Evolutionary conservation across 2,329 filamentous ascomycete genomes (phyloP).

Genomic region (Cercospora zeae-maydis): DNA sequence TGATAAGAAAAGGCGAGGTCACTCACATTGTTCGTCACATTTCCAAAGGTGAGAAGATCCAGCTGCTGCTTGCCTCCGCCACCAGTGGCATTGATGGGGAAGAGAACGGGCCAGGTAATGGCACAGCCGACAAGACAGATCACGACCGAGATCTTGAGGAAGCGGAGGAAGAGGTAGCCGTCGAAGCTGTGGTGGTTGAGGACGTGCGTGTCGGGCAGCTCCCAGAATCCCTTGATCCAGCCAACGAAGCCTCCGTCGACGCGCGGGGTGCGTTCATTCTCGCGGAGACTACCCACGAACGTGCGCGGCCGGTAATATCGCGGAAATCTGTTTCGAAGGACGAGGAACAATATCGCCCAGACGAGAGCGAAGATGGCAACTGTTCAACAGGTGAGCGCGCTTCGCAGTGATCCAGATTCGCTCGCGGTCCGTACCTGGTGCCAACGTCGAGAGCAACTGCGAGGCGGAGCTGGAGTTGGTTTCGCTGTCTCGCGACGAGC

Average conservation of each 20-base stretch:
- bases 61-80: constrained; percentile 63
- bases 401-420: background rate
- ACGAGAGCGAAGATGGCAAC: constrained; percentile 36
- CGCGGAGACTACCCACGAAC: constrained; percentile 43
- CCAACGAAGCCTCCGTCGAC: constrained; percentile 35
- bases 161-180: constrained; percentile 85
- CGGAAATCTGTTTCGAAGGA: constrained; percentile 43
- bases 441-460: constrained; percentile 37
- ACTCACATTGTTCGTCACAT: constrained; percentile 9
- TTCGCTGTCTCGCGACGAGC: constrained; percentile 20
- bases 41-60: constrained; percentile 67
- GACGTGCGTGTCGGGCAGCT: constrained; percentile 68
- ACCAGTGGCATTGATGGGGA: constrained; percentile 85
- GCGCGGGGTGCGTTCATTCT: constrained; percentile 42
- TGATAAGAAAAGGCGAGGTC: constrained; percentile 9
- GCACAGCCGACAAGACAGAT: constrained; percentile 79
- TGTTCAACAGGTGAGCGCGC: constrained; percentile 10
- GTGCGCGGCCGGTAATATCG: constrained; percentile 47
- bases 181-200: constrained; percentile 91
- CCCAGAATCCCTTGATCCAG: constrained; percentile 50
- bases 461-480: constrained; percentile 32
- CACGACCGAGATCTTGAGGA: constrained; percentile 71
- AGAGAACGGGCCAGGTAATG: constrained; percentile 84
- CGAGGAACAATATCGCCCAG: constrained; percentile 39
- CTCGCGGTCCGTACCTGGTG: constrained; percentile 16